Percentiles rank a stretch among this genome's conserved stretches.
phyloP scores from a whole-genome alignment of 1,284 basidiomycete genomes.

The Apiotrichum mycotoxinovorans region DNA sequence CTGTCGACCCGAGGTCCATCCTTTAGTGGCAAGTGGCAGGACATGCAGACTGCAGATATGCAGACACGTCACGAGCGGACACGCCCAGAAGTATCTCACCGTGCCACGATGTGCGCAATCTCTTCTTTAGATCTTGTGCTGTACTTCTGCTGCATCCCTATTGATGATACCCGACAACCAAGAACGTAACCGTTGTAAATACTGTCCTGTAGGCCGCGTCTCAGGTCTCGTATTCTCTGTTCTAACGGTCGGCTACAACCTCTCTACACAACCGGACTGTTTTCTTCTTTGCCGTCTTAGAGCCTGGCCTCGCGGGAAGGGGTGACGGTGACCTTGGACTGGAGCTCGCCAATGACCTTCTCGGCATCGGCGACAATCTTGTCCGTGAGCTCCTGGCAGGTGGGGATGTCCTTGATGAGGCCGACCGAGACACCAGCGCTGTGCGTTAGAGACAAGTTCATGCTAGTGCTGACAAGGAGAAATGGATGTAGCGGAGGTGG shows the following conservation, averaged over 20 bases:
- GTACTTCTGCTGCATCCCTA: neutral
- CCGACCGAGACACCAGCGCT: slow-evolving; percentile 72
- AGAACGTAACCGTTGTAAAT: too few relatives aligned
- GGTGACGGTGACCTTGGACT: slow-evolving; percentile 25
- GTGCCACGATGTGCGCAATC: too few relatives aligned
- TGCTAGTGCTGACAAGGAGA: neutral
- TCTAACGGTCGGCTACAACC: neutral
- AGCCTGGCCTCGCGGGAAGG: slow-evolving; percentile 22
- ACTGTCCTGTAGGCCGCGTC: neutral
- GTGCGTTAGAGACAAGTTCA: neutral
- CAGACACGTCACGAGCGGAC: too few relatives aligned
- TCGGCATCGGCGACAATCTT: slow-evolving; percentile 76
- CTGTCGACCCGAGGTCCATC: too few relatives aligned
- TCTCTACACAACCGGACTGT: neutral
- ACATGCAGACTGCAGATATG: too few relatives aligned
- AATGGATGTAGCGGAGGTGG: too few relatives aligned
- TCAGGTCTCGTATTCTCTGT: neutral
- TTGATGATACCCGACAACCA: neutral
- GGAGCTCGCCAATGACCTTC: slow-evolving; percentile 61
- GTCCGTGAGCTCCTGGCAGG: slow-evolving; percentile 69
- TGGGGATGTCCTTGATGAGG: slow-evolving; percentile 80
- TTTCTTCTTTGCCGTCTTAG: slow-evolving; percentile 9
- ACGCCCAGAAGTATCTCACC: too few relatives aligned
- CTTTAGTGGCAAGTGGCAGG: too few relatives aligned
- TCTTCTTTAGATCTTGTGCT: too few relatives aligned